These are phyloP conservation scores for Dothistroma septosporum DNA, from an alignment of 2,329 filamentous ascomycete species.

Conservation along the genomic window DNA sequence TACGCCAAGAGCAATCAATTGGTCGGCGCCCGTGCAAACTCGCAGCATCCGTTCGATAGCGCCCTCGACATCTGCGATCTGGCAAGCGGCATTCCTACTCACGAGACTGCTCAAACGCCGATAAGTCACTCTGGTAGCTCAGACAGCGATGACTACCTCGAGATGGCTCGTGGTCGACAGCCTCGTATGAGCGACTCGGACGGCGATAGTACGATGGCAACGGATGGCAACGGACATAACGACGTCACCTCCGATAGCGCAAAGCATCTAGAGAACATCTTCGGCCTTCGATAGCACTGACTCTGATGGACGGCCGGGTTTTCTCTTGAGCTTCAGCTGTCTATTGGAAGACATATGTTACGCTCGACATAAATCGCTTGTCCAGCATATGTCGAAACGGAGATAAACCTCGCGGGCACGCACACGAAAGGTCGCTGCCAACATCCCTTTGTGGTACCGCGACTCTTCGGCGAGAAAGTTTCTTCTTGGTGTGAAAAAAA, in stretches of 20 bases:
- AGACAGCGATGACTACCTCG: neutral
- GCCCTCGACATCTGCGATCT: slow-evolving; percentile 4
- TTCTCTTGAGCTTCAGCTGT: neutral
- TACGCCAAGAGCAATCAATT: slow-evolving; percentile 20
- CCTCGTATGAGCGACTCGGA: neutral
- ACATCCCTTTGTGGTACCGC: neutral
- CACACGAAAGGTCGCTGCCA: no score
- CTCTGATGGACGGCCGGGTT: neutral
- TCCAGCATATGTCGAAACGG: no score
- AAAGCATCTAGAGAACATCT: neutral
- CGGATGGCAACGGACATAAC: neutral
- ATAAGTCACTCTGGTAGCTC: neutral
- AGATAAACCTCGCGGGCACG: no score
- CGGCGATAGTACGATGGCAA: neutral
- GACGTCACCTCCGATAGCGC: neutral
- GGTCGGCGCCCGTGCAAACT: neutral
- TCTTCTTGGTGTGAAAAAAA: neutral
- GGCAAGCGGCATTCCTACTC: neutral
- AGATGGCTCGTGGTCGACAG: neutral
- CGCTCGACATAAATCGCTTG: no score
- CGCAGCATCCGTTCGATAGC: neutral
- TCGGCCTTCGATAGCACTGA: neutral
- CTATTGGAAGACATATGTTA: neutral
- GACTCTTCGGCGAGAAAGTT: neutral
- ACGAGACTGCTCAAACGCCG: neutral